A percentile compares a stretch with the other conserved stretches of the same genome.
Conservation (phyloP, 306 rosid species). For the Pachyrhizus erosus region DNA sequence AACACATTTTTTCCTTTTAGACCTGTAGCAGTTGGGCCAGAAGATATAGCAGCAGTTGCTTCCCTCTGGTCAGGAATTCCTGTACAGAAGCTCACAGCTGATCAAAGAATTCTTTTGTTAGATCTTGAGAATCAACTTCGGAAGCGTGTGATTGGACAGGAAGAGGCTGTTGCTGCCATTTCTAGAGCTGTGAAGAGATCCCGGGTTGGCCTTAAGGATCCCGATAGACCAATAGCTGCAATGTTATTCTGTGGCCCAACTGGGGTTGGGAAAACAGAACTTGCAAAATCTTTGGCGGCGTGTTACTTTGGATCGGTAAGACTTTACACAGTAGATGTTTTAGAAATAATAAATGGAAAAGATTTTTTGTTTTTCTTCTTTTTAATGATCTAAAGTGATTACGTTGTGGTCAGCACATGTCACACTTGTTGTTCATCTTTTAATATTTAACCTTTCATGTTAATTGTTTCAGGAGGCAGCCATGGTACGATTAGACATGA, state of each 20-base stretch:
- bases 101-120: slow-evolving; percentile 63
- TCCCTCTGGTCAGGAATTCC: slow-evolving; percentile 89
- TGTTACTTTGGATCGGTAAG: slow-evolving; percentile 87
- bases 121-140: slow-evolving; percentile 71
- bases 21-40: slow-evolving; percentile 61
- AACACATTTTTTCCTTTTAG: slow-evolving; percentile 51
- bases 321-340: slow-evolving; percentile 8
- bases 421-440: not conserved
- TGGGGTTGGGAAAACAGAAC: slow-evolving; percentile 92
- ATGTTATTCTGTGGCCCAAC: slow-evolving; percentile 88
- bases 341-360: slow-evolving; percentile 14
- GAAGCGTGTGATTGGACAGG: slow-evolving; percentile 82
- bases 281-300: slow-evolving; percentile 76
- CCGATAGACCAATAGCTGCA: slow-evolving; percentile 77
- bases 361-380: not conserved
- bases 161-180: slow-evolving; percentile 79
- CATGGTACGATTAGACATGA: slow-evolving; percentile 89
- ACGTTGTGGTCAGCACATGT: not conserved
- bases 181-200: slow-evolving; percentile 82
- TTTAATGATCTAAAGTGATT: not conserved
- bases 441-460: slow-evolving; percentile 30
- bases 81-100: slow-evolving; percentile 79
- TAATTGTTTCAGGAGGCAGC: slow-evolving; percentile 67
- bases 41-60: slow-evolving; percentile 82
- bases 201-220: slow-evolving; percentile 82